Evolutionary conservation across 2,329 filamentous ascomycete genomes (phyloP).

Genomic region (Fusarium citri): DNA sequence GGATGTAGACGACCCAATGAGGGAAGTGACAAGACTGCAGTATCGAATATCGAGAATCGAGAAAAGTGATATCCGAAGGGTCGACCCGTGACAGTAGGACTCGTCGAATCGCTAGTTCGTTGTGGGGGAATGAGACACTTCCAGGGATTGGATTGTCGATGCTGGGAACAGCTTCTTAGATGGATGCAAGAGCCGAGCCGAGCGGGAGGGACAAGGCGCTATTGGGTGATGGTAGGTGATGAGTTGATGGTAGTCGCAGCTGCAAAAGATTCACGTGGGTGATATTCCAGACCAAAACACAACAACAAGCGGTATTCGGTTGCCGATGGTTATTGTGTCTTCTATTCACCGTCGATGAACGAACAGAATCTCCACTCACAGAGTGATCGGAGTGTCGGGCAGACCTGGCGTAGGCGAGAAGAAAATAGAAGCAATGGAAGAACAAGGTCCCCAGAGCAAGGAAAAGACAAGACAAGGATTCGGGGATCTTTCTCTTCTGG

Average conservation of each 20-base stretch:
- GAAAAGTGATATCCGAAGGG: slow-evolving; percentile 32
- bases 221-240: slow-evolving; percentile 45
- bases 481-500: slow-evolving; percentile 14
- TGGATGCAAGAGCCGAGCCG: slow-evolving; percentile 40
- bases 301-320: not conserved
- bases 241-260: slow-evolving; percentile 41
- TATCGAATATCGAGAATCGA: slow-evolving; percentile 31
- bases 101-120: slow-evolving; percentile 24
- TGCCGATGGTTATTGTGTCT: not conserved
- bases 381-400: not conserved
- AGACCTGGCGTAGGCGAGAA: slow-evolving; percentile 5
- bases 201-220: slow-evolving; percentile 39
- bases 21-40: slow-evolving; percentile 19
- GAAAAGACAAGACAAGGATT: slow-evolving; percentile 19
- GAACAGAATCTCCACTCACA: not conserved
- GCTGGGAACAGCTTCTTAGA: slow-evolving; percentile 18
- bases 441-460: not conserved
- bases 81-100: slow-evolving; percentile 25
- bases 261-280: slow-evolving; percentile 42
- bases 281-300: slow-evolving; percentile 4
- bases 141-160: slow-evolving; percentile 32
- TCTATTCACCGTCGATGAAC: not conserved
- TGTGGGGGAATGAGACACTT: slow-evolving; percentile 35
- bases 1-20: slow-evolving; percentile 22
- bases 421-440: slow-evolving; percentile 12